Evolutionary conservation across 805 yeast genomes (phyloP).

Genomic region (Barnettozyma californica): DNA sequence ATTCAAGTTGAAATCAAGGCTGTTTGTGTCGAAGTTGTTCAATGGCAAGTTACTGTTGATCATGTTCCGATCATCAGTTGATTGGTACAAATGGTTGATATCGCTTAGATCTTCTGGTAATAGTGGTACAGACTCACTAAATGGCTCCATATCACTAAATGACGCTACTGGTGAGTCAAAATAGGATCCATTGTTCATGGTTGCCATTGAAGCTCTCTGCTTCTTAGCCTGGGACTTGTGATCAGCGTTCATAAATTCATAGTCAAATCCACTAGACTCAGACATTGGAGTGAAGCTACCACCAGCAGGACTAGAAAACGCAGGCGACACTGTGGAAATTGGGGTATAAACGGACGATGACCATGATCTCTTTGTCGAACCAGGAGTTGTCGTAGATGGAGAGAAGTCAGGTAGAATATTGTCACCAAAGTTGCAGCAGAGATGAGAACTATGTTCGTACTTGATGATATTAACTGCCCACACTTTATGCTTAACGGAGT

Average conservation of each 20-base stretch:
- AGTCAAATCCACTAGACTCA: slow-evolving; percentile 4
- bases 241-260: slow-evolving; percentile 5
- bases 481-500: slow-evolving; percentile 21
- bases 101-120: slow-evolving; percentile 20
- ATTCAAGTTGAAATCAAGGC: not conserved
- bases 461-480: slow-evolving; percentile 25
- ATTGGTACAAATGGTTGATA: slow-evolving; percentile 12
- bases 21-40: not conserved
- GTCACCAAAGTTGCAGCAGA: slow-evolving; percentile 24
- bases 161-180: slow-evolving; percentile 18
- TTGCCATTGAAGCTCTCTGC: slow-evolving; percentile 9
- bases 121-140: slow-evolving; percentile 5
- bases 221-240: slow-evolving; percentile 4
- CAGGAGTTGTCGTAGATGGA: slow-evolving; percentile 12
- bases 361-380: slow-evolving; percentile 19
- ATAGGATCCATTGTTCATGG: slow-evolving; percentile 4
- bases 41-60: slow-evolving; percentile 5
- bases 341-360: slow-evolving; percentile 19
- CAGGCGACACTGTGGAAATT: slow-evolving; percentile 17
- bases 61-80: slow-evolving; percentile 5
- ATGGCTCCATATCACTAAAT: slow-evolving; percentile 15
- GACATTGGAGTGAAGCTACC: slow-evolving; percentile 10
- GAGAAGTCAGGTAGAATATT: slow-evolving; percentile 6
- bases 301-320: slow-evolving; percentile 16
- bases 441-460: slow-evolving; percentile 19